Evolutionary conservation across 2,329 filamentous ascomycete species (phyloP), one percentile per base, ranked within the genome.

Genomic region (Lachnellula occidentalis): DNA sequence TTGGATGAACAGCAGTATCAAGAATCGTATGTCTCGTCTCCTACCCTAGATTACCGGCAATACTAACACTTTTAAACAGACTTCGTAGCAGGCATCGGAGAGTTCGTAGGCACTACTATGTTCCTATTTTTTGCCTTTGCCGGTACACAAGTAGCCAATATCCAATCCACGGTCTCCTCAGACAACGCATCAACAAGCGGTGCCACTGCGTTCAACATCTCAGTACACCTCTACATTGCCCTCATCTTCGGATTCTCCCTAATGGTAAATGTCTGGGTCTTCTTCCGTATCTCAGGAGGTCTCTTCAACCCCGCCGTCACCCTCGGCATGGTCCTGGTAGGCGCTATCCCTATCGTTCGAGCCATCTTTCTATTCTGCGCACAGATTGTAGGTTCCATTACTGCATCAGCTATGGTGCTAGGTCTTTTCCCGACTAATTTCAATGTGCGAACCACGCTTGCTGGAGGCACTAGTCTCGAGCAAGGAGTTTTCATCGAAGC

Each of bases 251-350:
- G 69, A 12, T 69, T 64, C 51, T 64, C 56, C 5, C 68, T 81
- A 45, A 74, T 74, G 22, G 77, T 78, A 57, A 81, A 80, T 60
- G 76, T 76, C 2, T 81, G 78, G 78, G 73, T 78, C 3, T 80
- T 80, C 64, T 80, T 74, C 64, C 73, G 77, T 19, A 71, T 80
- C 19, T 75, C 73, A 0, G 77, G 77, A n/a, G 77, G 76, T 3
- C 66, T 78, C 9, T 79, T 79, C 64, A 80, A 80, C 54, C 77
- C 77, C 2, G 72, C 72, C 34, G 74, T 73, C 15, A 72, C 71
- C 1, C 51, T 73, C 4, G 71, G 65, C 15, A 66, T 73, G 66
- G 61, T 63, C 15, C 61, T 73, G 21, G 64, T 72, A 24, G 67
- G 70, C 11, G 70, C 67, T 14, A 53, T 73, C 2, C 60, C 66